Conservation (phyloP, 1,284 basidiomycete species). For the Austroboletus novae-zelandiae region DNA sequence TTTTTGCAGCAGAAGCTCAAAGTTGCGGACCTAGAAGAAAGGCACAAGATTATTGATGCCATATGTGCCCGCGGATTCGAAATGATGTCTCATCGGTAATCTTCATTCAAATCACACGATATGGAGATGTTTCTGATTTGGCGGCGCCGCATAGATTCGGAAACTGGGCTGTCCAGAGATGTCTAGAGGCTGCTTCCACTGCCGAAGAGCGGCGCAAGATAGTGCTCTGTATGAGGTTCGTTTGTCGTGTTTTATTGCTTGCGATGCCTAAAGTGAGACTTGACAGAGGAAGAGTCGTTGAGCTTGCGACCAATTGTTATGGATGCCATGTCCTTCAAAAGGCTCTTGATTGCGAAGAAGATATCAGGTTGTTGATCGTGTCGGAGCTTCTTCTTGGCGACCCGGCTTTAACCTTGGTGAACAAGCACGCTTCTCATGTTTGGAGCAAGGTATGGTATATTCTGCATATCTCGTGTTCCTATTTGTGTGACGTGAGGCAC, state of each 20-base stretch:
- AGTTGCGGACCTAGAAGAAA: constrained; percentile 73
- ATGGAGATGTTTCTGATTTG: constrained; percentile 9
- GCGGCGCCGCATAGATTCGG: constrained; percentile 55
- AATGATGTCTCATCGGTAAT: constrained; percentile 83
- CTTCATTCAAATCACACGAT: constrained; percentile 4
- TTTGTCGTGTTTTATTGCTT: constrained; percentile 11
- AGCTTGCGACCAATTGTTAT: constrained; percentile 81
- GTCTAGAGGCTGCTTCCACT: constrained; percentile 71
- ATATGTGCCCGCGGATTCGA: constrained; percentile 78
- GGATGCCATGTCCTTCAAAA: constrained; percentile 85
- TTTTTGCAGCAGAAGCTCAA: constrained; percentile 85
- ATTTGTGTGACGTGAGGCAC: constrained; percentile 2
- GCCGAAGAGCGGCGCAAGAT: constrained; percentile 74
- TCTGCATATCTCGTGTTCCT: constrained; percentile 1
- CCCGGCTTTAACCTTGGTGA: constrained; percentile 77
- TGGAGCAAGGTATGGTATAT: constrained; percentile 70
- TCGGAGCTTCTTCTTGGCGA: constrained; percentile 77
- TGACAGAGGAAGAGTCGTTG: constrained; percentile 71
- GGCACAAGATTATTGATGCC: constrained; percentile 78
- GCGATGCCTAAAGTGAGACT: constrained; percentile 1
- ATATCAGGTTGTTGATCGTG: constrained; percentile 74
- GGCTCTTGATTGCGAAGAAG: constrained; percentile 84
- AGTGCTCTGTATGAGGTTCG: constrained; percentile 74
- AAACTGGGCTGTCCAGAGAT: constrained; percentile 84
- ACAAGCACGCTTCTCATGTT: constrained; percentile 84